Evolutionary conservation across 2,329 filamentous ascomycete species (phyloP), one percentile per base, ranked within the genome.

Genomic region (Colletotrichum cordylinicola): DNA sequence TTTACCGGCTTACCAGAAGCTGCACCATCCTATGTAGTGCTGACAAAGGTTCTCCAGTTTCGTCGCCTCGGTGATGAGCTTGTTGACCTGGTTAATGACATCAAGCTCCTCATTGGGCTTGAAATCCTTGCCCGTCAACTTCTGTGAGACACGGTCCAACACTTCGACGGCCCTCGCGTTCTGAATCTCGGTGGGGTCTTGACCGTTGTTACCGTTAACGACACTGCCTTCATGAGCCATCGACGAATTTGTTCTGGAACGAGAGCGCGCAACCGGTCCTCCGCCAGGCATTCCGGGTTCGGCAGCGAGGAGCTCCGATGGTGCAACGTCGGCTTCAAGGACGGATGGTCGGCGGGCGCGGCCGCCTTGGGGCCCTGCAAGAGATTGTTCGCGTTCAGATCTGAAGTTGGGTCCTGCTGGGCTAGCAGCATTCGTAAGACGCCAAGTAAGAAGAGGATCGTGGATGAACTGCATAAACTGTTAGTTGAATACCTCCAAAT

Each of bases 21-120:
- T 98, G 86, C 96, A 98, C 96, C 96, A 98, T 78, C 97, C 97
- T 80, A 98, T 98, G 84, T 98, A 99, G 87, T 98, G 97, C 88
- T 98, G 97, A 84, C 97, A 99, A 77, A 99, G 88, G 84, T 98
- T 98, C 90, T 98, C 97, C 80, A 98, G 89, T 82, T 97, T 98
- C 8, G 97, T 99, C 27, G 97, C 97, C 87, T 99, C 96, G 77
- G 94, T 93, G 80, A 99, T 94, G 81, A 99, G 88, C 84, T 98
- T 96, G 85, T 98, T 96, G 7, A 99, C 98, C 86, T 99, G 97
- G 77, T 92, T 92, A 72, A 95, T 93, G 27, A 98, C 93, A 74
- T 93, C 93, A 78, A 99, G 89, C 86, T 98, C 96, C 81, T 98
- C 94, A 61, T 91, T 91, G 4, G 93, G 91, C 85, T 95, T 96